Conservation (phyloP, 2,329 filamentous ascomycete genomes). For the Periglandula ipomoeae region DNA sequence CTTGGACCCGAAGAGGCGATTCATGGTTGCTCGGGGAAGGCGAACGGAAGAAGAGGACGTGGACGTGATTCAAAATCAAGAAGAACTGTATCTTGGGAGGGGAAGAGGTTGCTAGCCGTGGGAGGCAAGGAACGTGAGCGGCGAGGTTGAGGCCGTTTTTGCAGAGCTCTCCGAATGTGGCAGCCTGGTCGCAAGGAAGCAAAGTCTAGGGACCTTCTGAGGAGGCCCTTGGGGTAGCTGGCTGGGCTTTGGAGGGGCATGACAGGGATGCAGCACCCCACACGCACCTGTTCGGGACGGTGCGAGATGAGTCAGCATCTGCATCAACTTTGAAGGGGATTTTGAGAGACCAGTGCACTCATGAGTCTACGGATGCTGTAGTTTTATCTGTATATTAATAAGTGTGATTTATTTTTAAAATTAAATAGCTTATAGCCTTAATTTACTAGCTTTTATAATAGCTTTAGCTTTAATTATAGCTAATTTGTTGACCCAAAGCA, state of each 20-base stretch:
- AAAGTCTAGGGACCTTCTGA: not conserved
- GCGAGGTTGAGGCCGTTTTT: not conserved
- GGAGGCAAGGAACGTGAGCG: not conserved
- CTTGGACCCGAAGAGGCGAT: constrained; percentile 88
- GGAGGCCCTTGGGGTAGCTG: not conserved
- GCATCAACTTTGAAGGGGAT: not conserved
- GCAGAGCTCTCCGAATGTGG: not conserved
- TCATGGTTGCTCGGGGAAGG: constrained; percentile 51
- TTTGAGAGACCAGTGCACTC: too few species aligned
- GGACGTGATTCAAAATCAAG: not conserved
- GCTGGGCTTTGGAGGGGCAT: not conserved
- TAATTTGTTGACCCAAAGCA: too few species aligned
- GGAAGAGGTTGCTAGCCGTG: not conserved
- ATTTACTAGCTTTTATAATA: too few species aligned
- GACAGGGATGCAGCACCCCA: not conserved
- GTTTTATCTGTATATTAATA: too few species aligned
- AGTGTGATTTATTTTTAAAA: too few species aligned
- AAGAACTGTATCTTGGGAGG: not conserved
- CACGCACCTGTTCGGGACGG: not conserved
- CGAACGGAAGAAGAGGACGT: not conserved
- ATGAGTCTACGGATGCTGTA: too few species aligned
- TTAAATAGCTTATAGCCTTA: too few species aligned
- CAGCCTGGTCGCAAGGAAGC: not conserved
- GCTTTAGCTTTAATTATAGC: too few species aligned
- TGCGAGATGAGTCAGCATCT: constrained; percentile 3